These are phyloP conservation scores for Heteromeles arbutifolia DNA, from an alignment of 306 rosid genomes.

Conservation along the genomic window DNA sequence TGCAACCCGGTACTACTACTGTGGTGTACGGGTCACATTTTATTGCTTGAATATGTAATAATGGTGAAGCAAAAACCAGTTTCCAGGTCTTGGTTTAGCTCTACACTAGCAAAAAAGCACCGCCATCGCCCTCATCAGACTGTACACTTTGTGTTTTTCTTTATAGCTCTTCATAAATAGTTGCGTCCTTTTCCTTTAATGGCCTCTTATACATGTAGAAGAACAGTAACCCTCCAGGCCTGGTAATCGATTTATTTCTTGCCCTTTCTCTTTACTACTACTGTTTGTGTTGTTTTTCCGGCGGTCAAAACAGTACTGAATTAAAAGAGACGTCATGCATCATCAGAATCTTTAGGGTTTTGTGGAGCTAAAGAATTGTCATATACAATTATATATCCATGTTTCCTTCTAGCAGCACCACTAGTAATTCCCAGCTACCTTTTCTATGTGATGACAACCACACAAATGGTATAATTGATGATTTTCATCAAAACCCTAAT, in stretches of 20 bases:
- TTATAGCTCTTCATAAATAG: background rate
- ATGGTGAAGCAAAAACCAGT: background rate
- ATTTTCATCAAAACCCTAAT: slow-evolving; percentile 9
- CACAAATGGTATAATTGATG: background rate
- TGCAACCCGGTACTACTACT: background rate
- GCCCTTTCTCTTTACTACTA: background rate
- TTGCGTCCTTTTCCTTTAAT: background rate
- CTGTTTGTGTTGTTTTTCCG: slow-evolving; percentile 2
- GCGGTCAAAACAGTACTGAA: background rate
- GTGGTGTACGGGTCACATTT: background rate
- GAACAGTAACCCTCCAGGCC: background rate
- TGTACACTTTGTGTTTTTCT: background rate
- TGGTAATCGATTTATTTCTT: background rate
- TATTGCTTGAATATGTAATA: background rate
- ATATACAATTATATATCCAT: background rate
- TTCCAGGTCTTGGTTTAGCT: background rate
- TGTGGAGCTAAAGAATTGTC: background rate
- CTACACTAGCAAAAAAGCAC: background rate
- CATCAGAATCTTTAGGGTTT: background rate
- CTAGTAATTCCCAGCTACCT: background rate
- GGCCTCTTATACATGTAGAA: background rate
- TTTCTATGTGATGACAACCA: background rate
- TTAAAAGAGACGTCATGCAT: background rate
- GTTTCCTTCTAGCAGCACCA: slow-evolving; percentile 20
- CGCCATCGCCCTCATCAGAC: background rate